Base-by-base conservation (phyloP, 2,329 filamentous ascomycete genomes). In the Diaporthe aspalathi region DNA sequence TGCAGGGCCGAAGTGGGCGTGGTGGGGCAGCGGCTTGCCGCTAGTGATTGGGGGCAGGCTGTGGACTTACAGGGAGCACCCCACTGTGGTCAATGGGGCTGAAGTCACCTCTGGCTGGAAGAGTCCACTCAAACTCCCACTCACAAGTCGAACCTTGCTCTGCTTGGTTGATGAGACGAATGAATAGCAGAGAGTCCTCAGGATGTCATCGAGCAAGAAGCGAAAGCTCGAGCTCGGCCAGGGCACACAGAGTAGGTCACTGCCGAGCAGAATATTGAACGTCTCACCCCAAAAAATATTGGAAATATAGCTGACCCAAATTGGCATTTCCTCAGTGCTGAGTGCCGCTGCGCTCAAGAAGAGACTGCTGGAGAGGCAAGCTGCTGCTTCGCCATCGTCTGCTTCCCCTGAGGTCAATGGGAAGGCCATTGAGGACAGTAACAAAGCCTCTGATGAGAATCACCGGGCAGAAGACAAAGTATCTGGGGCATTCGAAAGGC, bases 261-360 rank as follows among this genome's bases (percentile, higher is more conserved):
- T 24, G 35, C 53, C 38, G 14, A 17, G 29, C 56, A 22, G 24
- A 45, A 56, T 12, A 27, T 27, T 45, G n/a, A 56, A 62, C 76
- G 74, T 72, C 67, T 45, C 56, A n/a, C n/a, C n/a, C n/a, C n/a
- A n/a, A 29, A 8, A 40, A 11, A 27, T 3, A 38, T 5, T 20
- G n/a, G 22, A 22, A 52, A 47, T 27, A 11, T 63, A 8, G 16
- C 27, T 20, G 22, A 50, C 12, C 27, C 35, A 72, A 17, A 4
- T 17, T 40, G 22, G 38, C 17, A 27, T 35, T 73, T 72, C 17
- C 20, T 62, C 65, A 83, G 80, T 77, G 22, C 79, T 84, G 79
- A 85, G 84, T 76, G 84, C 84, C 24, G 84, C 85, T 76, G 83
- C 84, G 27, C 77, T 84, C 45, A 79, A 84, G 3, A 81, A 81